Evolutionary conservation across 257 asterid species (phyloP).

Genomic region (Solanum virginianum): DNA sequence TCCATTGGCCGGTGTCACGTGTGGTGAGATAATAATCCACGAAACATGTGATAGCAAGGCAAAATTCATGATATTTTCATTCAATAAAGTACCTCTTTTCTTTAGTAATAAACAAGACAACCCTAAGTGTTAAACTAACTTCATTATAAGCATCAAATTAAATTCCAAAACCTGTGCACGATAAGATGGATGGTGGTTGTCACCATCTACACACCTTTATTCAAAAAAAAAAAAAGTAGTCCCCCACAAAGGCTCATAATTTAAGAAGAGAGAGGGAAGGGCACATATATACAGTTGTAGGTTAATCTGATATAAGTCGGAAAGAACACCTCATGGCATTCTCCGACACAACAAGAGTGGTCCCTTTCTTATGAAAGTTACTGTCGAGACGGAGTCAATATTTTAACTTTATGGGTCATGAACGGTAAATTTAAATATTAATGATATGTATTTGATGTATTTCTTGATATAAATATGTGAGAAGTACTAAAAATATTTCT

Average conservation of each 20-base stretch:
- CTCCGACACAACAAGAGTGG: conserved; percentile 38
- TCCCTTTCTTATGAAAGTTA: conserved; percentile 28
- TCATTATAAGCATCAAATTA: background rate
- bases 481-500: too few relatives aligned
- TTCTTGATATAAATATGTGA: too few relatives aligned
- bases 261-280: conserved; percentile 5
- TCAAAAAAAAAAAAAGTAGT: conserved; percentile 14
- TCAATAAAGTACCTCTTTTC: background rate
- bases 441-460: background rate
- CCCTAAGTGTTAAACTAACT: background rate
- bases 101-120: background rate
- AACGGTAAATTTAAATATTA: too few relatives aligned
- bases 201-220: conserved; percentile 35
- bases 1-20: background rate
- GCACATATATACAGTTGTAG: background rate
- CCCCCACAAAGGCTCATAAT: conserved; percentile 39
- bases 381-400: background rate
- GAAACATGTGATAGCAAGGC: background rate
- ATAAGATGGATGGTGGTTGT: conserved; percentile 35
- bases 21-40: background rate
- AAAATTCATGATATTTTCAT: background rate
- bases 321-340: conserved; percentile 18
- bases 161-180: background rate
- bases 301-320: conserved; percentile 14
- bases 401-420: background rate